Base-by-base conservation (phyloP, 1,284 basidiomycete species). In the Volvariella volvacea region DNA sequence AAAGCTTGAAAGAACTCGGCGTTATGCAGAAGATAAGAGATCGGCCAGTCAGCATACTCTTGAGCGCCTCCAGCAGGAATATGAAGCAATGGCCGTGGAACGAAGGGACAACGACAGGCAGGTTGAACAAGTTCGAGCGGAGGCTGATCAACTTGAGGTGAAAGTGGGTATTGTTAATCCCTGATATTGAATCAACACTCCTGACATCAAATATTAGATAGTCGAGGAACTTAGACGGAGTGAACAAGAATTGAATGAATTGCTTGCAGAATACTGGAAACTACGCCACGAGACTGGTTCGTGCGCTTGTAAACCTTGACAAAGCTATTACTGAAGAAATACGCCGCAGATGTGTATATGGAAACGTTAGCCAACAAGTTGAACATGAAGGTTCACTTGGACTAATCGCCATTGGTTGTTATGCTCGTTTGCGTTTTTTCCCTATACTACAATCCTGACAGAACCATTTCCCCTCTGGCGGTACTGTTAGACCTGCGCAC, bases 341-440 rank as follows among this genome's bases (percentile, higher is more conserved):
- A n/a, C n/a, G n/a, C n/a, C n/a, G n/a, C 31, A 88, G 85, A 87
- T 58, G 73, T 87, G 1, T 88, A 87, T 53, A 88, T 88, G 83
- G 85, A 88, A 59, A 87, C 80, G 0, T 65, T 88, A 14, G 82
- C 84, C 2, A 83, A 84, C 60, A 83, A 80, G 46, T 62, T 84
- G 51, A 77, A 73, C 44, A 74, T 82, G 63, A 48, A 66, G 52
- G 61, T 75, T 46, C 61, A 49, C 16, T 49, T 55, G 3, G 58
- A 62, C 44, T 65, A 49, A 61, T 38, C 7, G 32, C 12, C 6
- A 22, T 20, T 31, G 21, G 28, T 36, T 41, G 12, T 16, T 44
- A 36, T 7, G 14, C 22, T 10, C 43, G 28, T 31, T 39, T 42
- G 38, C 25, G 42, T 45, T 51, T 41, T 45, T 56, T 57, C 39